Evolutionary conservation across 768 basidiomycete genomes (phyloP), one percentile per base, ranked within the genome.

Genomic region (Suillus subaureus): DNA sequence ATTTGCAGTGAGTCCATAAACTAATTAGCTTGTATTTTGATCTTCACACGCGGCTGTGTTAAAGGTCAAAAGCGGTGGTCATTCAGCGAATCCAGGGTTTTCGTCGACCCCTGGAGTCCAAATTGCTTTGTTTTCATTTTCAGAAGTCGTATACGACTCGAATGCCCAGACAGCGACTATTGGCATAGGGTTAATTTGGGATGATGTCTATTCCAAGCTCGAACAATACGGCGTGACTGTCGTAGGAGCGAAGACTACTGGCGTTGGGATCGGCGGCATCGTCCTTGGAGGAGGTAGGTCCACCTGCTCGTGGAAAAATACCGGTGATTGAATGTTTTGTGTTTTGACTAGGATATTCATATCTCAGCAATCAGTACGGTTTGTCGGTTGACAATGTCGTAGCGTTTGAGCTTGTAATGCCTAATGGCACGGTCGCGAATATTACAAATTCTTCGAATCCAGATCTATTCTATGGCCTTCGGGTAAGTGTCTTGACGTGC

Each of bases 21-120:
- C 7, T 3, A n/a, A 42, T 16, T 4, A 15, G 7, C 7, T 23
- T 37, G 35, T 13, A 21, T 31, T 28, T 7, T 33, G 11, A 26
- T 40, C 42, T 61, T 71, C 57, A 67, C 61, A 35, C 33, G 3
- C 35, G 21, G 39, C n/a, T 35, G 52, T 26, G 33, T 9, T 43
- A 47, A 49, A 87, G 87, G 82, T 89, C 62, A 89, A 87, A 72
- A 83, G 87, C n/a, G 88, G 86, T 18, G 88, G 88, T 0, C 88
- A 89, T 71, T 66, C 83, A 0, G 69, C 80, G 3, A 88, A 87
- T 69, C 82, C 79, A 0, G 83, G 83, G 2, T 88, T 88, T 66
- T 87, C 87, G 0, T 89, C 89, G 0, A 89, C 88, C 0, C 66
- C 71, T 1, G 88, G 87, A 39, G 82, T 90, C 15, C 86, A 86